Conservation (phyloP, 2,329 filamentous ascomycete species). For the Aspergillus carbonarius region DNA sequence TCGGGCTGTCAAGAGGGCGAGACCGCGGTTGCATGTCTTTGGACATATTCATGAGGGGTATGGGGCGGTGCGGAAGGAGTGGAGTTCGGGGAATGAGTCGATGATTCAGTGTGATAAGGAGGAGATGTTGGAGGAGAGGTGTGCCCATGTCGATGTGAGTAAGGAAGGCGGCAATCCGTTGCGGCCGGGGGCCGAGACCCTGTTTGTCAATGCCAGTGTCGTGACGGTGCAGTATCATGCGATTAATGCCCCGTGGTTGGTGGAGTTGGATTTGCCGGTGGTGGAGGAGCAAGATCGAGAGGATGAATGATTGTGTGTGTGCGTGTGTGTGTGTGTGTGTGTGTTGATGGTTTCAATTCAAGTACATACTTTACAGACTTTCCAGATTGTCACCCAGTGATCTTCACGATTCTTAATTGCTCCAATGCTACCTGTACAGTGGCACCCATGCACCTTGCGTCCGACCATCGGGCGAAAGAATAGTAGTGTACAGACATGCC, state of each 20-base stretch:
- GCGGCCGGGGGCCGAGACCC: slow-evolving; percentile 50
- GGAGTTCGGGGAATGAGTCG: slow-evolving; percentile 18
- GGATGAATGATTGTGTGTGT: neutral
- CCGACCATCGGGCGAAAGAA: neutral
- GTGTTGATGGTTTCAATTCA: no score
- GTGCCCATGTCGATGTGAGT: slow-evolving; percentile 38
- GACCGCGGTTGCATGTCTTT: slow-evolving; percentile 60
- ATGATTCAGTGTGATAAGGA: slow-evolving; percentile 25
- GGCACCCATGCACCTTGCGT: neutral
- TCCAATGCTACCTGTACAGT: neutral
- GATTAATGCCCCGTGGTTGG: slow-evolving; percentile 55
- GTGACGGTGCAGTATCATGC: slow-evolving; percentile 52
- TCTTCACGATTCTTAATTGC: no score
- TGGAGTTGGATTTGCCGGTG: slow-evolving; percentile 53
- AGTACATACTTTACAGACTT: no score
- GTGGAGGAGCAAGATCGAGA: neutral
- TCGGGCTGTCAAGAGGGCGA: slow-evolving; percentile 50
- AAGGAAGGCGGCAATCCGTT: slow-evolving; percentile 30
- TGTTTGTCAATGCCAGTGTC: slow-evolving; percentile 60
- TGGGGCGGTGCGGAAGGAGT: slow-evolving; percentile 43
- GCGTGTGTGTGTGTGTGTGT: no score
- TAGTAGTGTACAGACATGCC: neutral
- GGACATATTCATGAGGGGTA: slow-evolving; percentile 62
- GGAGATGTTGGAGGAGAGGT: slow-evolving; percentile 31
- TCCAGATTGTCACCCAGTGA: no score